Evolutionary conservation across 2,329 filamentous ascomycete species (phyloP), one percentile per base, ranked within the genome.

Genomic region (Thielaviopsis musarum): DNA sequence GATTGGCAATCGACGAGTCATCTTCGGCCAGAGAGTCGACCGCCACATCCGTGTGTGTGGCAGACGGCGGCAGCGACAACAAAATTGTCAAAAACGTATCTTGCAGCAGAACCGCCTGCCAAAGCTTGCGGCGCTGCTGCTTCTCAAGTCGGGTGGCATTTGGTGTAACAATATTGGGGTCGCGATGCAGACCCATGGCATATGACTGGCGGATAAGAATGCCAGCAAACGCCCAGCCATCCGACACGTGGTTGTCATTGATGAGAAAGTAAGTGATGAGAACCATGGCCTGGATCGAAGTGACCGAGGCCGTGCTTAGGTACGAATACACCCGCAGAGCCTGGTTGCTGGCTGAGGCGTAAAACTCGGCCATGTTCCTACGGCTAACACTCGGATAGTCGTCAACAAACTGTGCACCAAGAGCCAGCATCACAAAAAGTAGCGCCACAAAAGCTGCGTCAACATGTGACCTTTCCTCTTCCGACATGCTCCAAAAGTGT

Each of bases 241-340:
- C 87, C 0, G 84, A 87, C 3, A 86, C 86, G 65, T 91, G 87
- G 65, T 90, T 90, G 69, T 91, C 87, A 66, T 91, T 91, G 73
- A 91, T 90, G 41, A 91, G 74, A 65, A 91, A 91, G 67, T 91
- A 91, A 0, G 83, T 83, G 61, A 90, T 82, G 60, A 91, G 71
- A 0, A 90, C 83, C 86, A 91, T 91, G 52, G 87, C 82, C 69
- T 89, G 85, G 34, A 91, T 81, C 1, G 85, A 87, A 24, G 82
- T 75, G 56, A 89, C 75, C 0, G 84, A 87, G 1, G 86, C 84
- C 52, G 81, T 82, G 68, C 86, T 90, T 2, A 91, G 76, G 65
- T 90, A 91, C 0, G 85, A 88, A 60, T 82, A 85, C 66, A 90
- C 79, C 2, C 87, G 79, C 52, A 91, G 71, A 0, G 87, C 83